These are phyloP conservation scores for Tubosaeta sp. DNA, from an alignment of 768 basidiomycete species.

Conservation along the genomic window DNA sequence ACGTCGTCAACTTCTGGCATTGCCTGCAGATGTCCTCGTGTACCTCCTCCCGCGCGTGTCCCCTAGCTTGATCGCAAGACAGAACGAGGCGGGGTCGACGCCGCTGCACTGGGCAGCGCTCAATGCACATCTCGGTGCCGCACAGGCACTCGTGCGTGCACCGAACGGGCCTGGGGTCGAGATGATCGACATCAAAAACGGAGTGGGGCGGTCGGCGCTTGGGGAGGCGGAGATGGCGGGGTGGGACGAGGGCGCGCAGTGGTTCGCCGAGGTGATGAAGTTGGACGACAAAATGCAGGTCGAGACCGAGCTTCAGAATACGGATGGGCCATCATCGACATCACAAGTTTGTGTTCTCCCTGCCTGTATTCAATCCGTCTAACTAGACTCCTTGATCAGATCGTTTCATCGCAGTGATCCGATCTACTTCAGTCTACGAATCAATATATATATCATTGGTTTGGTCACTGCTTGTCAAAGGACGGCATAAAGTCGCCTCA, in stretches of 20 bases:
- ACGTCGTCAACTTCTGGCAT: constrained; percentile 40
- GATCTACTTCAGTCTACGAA: constrained; percentile 10
- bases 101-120: constrained; percentile 90
- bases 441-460: constrained; percentile 2
- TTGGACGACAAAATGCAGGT: constrained; percentile 50
- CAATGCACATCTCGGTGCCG: constrained; percentile 68
- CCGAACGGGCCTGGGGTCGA: constrained; percentile 56
- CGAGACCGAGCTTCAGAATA: constrained; percentile 69
- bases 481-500: constrained; percentile 1
- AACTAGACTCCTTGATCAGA: neutral
- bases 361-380: neutral
- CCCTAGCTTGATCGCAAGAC: constrained; percentile 50
- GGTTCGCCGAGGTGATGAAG: constrained; percentile 79
- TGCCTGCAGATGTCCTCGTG: constrained; percentile 65
- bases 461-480: constrained; percentile 11
- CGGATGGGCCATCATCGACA: constrained; percentile 43
- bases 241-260: constrained; percentile 81
- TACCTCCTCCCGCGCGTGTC: constrained; percentile 62
- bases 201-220: constrained; percentile 69
- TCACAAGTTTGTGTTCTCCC: neutral
- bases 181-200: constrained; percentile 74
- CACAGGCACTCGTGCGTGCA: constrained; percentile 55
- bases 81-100: constrained; percentile 74
- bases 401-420: neutral
- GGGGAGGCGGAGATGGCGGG: constrained; percentile 75